These are phyloP conservation scores for Aureobasidium subglaciale DNA, from an alignment of 2,329 filamentous ascomycete genomes.

Conservation along the genomic window DNA sequence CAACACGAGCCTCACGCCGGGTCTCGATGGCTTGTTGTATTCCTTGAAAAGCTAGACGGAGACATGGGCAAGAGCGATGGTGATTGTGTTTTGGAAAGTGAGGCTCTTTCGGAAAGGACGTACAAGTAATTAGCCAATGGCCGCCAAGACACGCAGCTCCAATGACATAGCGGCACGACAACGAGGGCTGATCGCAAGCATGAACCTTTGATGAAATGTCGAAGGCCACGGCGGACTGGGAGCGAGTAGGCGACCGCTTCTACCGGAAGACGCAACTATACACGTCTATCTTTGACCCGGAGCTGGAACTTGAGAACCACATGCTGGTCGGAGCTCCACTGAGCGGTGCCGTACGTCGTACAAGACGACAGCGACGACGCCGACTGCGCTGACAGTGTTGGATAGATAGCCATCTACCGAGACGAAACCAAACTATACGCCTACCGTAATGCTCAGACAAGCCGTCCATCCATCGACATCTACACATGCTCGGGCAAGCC, in stretches of 20 bases:
- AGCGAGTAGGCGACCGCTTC: conserved; percentile 84
- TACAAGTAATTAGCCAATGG: not conserved
- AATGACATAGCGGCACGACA: no score
- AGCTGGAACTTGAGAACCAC: conserved; percentile 92
- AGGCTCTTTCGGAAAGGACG: not conserved
- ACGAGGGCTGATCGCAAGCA: no score
- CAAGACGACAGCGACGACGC: not conserved
- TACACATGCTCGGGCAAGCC: conserved; percentile 90
- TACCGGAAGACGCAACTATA: conserved; percentile 94
- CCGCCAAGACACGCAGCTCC: conserved; percentile 8
- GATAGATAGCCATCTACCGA: conserved; percentile 70
- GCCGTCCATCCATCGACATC: conserved; percentile 83
- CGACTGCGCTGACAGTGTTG: conserved; percentile 19
- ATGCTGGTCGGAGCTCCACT: conserved; percentile 86
- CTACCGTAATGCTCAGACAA: conserved; percentile 62
- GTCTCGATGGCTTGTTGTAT: not conserved
- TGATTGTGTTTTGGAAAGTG: not conserved
- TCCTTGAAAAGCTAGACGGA: not conserved
- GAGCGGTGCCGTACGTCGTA: conserved; percentile 80
- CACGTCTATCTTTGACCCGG: conserved; percentile 84
- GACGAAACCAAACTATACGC: conserved; percentile 79
- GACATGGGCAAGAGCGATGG: not conserved
- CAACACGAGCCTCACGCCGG: not conserved
- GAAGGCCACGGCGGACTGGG: conserved; percentile 82
- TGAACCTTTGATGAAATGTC: conserved; percentile 29